These are phyloP conservation scores for Magnaporthiopsis incrustans DNA, from an alignment of 2,329 filamentous ascomycete genomes.

Conservation along the genomic window DNA sequence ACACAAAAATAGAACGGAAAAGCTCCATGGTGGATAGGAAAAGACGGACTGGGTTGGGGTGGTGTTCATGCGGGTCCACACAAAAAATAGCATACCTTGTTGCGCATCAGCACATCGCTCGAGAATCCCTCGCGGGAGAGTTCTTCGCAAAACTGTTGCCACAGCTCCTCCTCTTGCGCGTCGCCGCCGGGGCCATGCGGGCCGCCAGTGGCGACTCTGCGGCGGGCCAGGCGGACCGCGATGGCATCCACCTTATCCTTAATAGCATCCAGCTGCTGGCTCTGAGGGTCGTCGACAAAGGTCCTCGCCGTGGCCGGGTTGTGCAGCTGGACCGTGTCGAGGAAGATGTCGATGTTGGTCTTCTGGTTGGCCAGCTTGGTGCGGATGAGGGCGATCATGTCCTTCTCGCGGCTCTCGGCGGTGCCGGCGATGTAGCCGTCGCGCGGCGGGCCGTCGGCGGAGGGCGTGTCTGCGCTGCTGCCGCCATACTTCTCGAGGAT, in stretches of 20 bases:
- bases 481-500: conserved; percentile 39
- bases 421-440: conserved; percentile 14
- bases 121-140: conserved; percentile 52
- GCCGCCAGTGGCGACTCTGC: conserved; percentile 12
- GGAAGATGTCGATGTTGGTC: conserved; percentile 44
- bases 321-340: conserved; percentile 49
- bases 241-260: conserved; percentile 54
- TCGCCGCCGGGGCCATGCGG: not conserved
- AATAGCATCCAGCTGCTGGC: conserved; percentile 41
- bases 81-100: conserved; percentile 39
- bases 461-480: conserved; percentile 5
- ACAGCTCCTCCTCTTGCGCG: conserved; percentile 38
- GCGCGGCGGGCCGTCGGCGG: conserved; percentile 12
- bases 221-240: conserved; percentile 38
- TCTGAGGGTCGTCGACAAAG: conserved; percentile 7
- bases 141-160: conserved; percentile 51
- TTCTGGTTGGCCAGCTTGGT: conserved; percentile 47
- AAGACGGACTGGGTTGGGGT: not conserved
- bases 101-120: conserved; percentile 41
- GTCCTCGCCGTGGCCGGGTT: conserved; percentile 30
- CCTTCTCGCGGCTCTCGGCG: conserved; percentile 27
- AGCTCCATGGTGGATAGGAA: not conserved
- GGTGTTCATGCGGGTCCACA: not conserved
- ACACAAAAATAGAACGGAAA: not conserved
- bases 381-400: conserved; percentile 33